Percentiles rank a stretch among this genome's conserved stretches.
Evolutionary conservation across 2,329 filamentous ascomycete genomes (phyloP).

Genomic region (Amylocarpus encephaloides): DNA sequence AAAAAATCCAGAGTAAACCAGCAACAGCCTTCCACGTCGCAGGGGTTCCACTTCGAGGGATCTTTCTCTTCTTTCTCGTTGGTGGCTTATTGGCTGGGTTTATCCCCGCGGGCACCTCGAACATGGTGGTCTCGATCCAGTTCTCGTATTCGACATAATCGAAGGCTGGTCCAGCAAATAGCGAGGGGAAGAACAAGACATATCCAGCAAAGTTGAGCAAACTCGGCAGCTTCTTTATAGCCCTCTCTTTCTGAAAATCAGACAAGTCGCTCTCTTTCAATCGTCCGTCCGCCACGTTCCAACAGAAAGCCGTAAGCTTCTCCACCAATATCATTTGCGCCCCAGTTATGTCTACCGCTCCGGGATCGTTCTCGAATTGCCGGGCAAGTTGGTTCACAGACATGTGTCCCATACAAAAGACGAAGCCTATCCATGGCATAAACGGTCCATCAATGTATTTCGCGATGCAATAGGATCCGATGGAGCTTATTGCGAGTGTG

Average conservation of each 20-base stretch:
- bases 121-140: slow-evolving; percentile 94
- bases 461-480: slow-evolving; percentile 76
- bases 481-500: slow-evolving; percentile 73
- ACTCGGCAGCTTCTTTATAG: slow-evolving; percentile 65
- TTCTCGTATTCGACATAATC: slow-evolving; percentile 88
- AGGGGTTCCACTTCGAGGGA: slow-evolving; percentile 82
- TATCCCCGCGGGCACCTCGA: slow-evolving; percentile 73
- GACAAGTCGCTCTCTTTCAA: slow-evolving; percentile 74
- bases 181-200: slow-evolving; percentile 88
- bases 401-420: slow-evolving; percentile 94
- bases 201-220: slow-evolving; percentile 82
- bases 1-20: slow-evolving; percentile 72
- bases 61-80: slow-evolving; percentile 83
- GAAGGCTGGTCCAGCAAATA: slow-evolving; percentile 87
- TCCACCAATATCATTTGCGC: slow-evolving; percentile 98
- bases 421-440: slow-evolving; percentile 96
- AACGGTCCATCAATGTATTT: slow-evolving; percentile 77
- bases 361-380: slow-evolving; percentile 61
- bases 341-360: slow-evolving; percentile 77
- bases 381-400: slow-evolving; percentile 82
- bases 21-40: slow-evolving; percentile 68
- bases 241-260: slow-evolving; percentile 77
- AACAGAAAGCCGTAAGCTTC: slow-evolving; percentile 95
- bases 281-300: slow-evolving; percentile 93
- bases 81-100: slow-evolving; percentile 80